Conservation (phyloP, 1,284 basidiomycete species). For the Coniophora puteana region DNA sequence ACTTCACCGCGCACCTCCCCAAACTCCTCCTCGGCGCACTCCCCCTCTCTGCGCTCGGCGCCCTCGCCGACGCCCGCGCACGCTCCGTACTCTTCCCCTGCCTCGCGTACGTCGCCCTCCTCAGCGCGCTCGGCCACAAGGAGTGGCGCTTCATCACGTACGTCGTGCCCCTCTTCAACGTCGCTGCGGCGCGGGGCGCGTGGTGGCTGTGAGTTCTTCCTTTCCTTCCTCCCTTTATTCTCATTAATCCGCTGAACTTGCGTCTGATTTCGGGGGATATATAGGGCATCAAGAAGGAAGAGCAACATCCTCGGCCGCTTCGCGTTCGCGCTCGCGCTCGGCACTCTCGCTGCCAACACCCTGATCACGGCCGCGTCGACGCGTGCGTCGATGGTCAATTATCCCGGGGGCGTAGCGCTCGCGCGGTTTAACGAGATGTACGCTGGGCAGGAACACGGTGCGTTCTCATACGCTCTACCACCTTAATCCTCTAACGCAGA, state of each 20-base stretch:
- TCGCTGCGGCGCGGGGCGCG: constrained; percentile 70
- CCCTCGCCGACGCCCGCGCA: constrained; percentile 43
- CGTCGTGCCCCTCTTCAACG: constrained; percentile 78
- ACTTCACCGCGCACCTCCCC: constrained; percentile 72
- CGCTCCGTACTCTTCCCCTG: constrained; percentile 51
- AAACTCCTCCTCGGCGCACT: constrained; percentile 71
- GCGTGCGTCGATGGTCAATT: constrained; percentile 70
- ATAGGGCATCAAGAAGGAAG: constrained; percentile 46
- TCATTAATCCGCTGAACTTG: neutral
- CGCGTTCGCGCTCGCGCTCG: constrained; percentile 38
- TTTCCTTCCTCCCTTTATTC: neutral
- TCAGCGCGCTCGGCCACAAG: constrained; percentile 83
- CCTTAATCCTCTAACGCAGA: neutral
- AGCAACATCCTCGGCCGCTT: constrained; percentile 41
- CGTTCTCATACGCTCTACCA: constrained; percentile 9
- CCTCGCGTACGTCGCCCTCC: constrained; percentile 53
- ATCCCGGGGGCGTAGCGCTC: constrained; percentile 87
- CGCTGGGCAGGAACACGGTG: constrained; percentile 31
- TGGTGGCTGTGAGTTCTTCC: constrained; percentile 50
- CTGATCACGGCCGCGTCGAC: constrained; percentile 50
- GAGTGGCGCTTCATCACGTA: constrained; percentile 98
- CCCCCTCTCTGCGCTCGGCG: constrained; percentile 61
- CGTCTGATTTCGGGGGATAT: neutral
- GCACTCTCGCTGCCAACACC: constrained; percentile 50
- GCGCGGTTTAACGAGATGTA: constrained; percentile 53